Evolutionary conservation across 106 monocot genomes (phyloP), one percentile per base, ranked within the genome.

Genomic region (Apostasia ramifera): DNA sequence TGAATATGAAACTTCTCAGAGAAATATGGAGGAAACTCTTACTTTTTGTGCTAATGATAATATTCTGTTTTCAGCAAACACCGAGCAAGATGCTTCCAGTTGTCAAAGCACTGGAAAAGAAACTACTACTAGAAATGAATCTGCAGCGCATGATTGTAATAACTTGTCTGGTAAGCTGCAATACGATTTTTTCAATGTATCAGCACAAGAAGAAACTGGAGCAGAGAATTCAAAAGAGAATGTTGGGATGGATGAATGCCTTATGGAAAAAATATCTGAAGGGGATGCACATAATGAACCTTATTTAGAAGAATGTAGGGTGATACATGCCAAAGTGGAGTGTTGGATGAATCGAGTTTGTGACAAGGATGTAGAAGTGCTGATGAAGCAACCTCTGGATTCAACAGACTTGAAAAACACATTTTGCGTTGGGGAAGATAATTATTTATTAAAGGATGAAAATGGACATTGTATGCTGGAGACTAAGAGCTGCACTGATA

Each of bases 251-350:
- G 53, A 57, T 53, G 15, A 47, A 61, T 13, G 57, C 38, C 26
- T 5, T 26, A n/a, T 40, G 3, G 11, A 6, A 50, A 71, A 57
- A 47, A 26, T 61, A 55, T 63, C 61, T 76, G 46, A 69, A 13
- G 69, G 26, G 43, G 74, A 79, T 62, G 59, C 40, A 47, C 7
- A 40, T 53, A 57, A 50, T 53, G 67, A 75, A 2, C 53, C 55
- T 42, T 76, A 68, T 26, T 40, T 59, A 53, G 50, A 44, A 41
- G 75, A 72, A 8, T 67, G 52, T 46, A 44, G 78, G 64, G 72
- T 70, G 47, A 59, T 72, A 4, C 61, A 51, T 74, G 73, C 53
- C 45, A 77, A 80, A 38, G 76, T 76, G 48, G 78, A 80, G 47
- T 58, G 6, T 75, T 7, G 4, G 0, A 54, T 46, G 45, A 60